Evolutionary conservation across 169 alveolate species (phyloP), one percentile per base, ranked within the genome.

Genomic region (Plasmodium knowlesi): DNA sequence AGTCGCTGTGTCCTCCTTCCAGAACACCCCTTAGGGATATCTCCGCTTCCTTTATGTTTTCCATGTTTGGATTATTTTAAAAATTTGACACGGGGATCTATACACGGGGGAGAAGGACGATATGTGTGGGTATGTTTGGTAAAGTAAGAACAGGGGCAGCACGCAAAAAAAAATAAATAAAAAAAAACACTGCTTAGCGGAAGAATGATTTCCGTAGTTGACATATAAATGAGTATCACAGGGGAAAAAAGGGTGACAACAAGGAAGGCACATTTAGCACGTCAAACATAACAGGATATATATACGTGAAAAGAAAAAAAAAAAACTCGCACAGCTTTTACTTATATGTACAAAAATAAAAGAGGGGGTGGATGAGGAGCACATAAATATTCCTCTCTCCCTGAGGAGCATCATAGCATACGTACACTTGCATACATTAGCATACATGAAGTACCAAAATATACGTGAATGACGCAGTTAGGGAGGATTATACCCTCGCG

Each of bases 1-100:
- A 98, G 84, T 97, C 99, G 92, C 98, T 96, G 97, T 98, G 99
- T 43, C 98, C 98, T 82, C 98, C 99, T 96, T 97, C 93, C 82
- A 98, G 97, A 85, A 96, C 98, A 67, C 99, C 99, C 93, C 95
- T 96, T 95, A 95, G 95, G 43, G 95, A 93, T 41, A 96, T 92
- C 50, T 95, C 97, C 30, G 94, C 95, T 85, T 85, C 95, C 83
- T 94, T 76, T 79, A 79, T 76, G 30, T 88, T 79, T 57, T 88
- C 94, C 94, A 88, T 88, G 61, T 22, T 88, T 37, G 37, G 41
- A 50, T 46, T 54, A 39, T 74, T 74, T 30, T 67, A 6, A 19
- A 67, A 67, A 34, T 83, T 46, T 32, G 83, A 83, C 83, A 67
- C 71, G 30, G 46, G n/a, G 71, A 70, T 70, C 84, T 85, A 57